Conservation (phyloP, 2,329 filamentous ascomycete genomes). For the Fusarium pseudoanthophilum region DNA sequence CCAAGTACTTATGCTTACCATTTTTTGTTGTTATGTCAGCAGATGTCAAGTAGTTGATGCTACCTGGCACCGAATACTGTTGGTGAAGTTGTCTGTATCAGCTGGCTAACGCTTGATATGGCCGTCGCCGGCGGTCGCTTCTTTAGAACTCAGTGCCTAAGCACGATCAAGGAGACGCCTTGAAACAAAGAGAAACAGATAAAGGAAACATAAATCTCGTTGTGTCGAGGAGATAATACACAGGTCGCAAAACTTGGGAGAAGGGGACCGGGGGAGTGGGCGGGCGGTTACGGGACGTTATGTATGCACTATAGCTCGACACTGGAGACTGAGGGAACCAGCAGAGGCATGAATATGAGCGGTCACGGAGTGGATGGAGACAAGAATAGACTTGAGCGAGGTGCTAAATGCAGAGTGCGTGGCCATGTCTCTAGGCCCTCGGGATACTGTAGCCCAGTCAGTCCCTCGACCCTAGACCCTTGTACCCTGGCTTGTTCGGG, state of each 20-base stretch:
- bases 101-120: conserved; percentile 28
- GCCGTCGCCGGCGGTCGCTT: conserved; percentile 54
- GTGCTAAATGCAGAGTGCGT: conserved; percentile 29
- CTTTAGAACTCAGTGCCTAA: conserved; percentile 39
- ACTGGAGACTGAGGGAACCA: conserved; percentile 35
- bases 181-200: conserved; percentile 45
- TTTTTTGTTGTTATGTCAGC: conserved; percentile 42
- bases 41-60: conserved; percentile 19
- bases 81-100: conserved; percentile 30
- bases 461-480: conserved; percentile 33
- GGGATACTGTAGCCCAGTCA: conserved; percentile 29
- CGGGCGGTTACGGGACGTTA: conserved; percentile 61
- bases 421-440: conserved; percentile 31
- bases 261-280: conserved; percentile 47
- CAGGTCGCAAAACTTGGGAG: conserved; percentile 56
- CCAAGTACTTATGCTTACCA: conserved; percentile 47
- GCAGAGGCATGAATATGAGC: conserved; percentile 32
- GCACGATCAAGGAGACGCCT: conserved; percentile 39
- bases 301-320: conserved; percentile 54
- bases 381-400: conserved; percentile 43
- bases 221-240: conserved; percentile 49
- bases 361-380: conserved; percentile 41
- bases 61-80: conserved; percentile 32
- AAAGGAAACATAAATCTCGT: conserved; percentile 48
- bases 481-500: conserved; percentile 27